Base-by-base conservation (phyloP, 2,329 filamentous ascomycete species). In the Stemphylium vesicarium region DNA sequence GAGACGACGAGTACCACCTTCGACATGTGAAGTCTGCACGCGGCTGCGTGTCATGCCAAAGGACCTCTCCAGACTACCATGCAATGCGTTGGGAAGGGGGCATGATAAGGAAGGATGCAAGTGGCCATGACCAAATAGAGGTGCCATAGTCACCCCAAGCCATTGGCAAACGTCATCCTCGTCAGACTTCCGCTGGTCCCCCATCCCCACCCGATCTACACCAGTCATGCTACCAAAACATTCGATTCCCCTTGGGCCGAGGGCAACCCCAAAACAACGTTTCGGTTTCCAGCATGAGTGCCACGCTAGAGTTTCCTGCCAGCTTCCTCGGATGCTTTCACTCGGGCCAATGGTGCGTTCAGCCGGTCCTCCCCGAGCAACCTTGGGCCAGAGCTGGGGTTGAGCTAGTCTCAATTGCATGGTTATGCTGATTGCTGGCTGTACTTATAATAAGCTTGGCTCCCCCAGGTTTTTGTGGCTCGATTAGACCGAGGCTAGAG, bases 101-200 rank as follows among this genome's bases (percentile, higher is more conserved):
- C n/a, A 24, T 37, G 2, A 46, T 42, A 20, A 22, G 4, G 18
- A 39, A 29, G 24, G 26, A 49, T 50, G 39, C 22, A 35, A 15
- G 10, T 33, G 31, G 22, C 51, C n/a, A 42, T 44, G 51, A 43
- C 45, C 24, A 15, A 4, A 36, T 51, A 24, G 35, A 57, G 42
- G 18, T 50, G 57, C 52, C 13, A 43, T 46, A 24, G 24, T 38
- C 37, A 26, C n/a, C n/a, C 56, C 63, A 70, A 70, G 64, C 60
- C 59, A 72, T 69, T 72, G 66, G 69, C 69, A 62, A 71, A 72
- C 70, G 70, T 73, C 70, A 73, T 73, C 44, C 61, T 56, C 60
- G 62, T 63, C 58, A 57, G 53, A 41, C 53, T 53, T 63, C 62
- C 63, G 64, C 57, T 64, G 50, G 60, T 64, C 66, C 64, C 59